Evolutionary conservation across 2,329 filamentous ascomycete species (phyloP).

Genomic region (Colletotrichum sp.): DNA sequence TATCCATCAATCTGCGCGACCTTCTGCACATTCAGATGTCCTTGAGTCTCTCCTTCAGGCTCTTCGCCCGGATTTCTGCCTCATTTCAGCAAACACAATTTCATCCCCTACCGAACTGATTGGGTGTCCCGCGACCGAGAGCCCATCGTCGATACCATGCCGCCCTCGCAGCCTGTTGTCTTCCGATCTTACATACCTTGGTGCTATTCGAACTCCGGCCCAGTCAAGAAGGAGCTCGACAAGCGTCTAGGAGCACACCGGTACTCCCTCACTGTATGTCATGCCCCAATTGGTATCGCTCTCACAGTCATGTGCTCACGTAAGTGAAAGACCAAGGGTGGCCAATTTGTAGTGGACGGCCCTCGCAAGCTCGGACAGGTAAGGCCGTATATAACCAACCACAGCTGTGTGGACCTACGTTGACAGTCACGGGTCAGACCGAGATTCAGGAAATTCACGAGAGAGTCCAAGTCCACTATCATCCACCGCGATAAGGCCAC

Average conservation of each 20-base stretch:
- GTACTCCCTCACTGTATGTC: neutral
- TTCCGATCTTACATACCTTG: neutral
- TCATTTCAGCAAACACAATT: neutral
- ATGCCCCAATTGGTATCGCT: neutral
- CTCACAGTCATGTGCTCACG: neutral
- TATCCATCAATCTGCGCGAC: neutral
- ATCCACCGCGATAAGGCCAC: neutral
- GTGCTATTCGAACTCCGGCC: neutral
- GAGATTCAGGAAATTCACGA: neutral
- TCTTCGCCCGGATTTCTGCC: neutral
- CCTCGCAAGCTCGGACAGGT: neutral
- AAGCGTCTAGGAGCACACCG: neutral
- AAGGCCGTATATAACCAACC: neutral
- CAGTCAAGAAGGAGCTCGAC: neutral
- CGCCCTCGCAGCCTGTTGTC: neutral
- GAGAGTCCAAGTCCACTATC: neutral
- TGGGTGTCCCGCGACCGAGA: neutral
- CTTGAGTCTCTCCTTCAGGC: too few species aligned
- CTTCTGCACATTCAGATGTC: neutral
- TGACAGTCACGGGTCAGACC: neutral
- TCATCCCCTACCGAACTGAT: neutral
- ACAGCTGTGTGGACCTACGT: neutral
- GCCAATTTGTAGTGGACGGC: neutral
- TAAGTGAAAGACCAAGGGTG: neutral
- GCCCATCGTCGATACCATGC: neutral